A percentile compares a stretch with the other conserved stretches of the same genome.
phyloP scores from a whole-genome alignment of 805 yeast genomes.

The Wickerhamomyces ciferrii region DNA sequence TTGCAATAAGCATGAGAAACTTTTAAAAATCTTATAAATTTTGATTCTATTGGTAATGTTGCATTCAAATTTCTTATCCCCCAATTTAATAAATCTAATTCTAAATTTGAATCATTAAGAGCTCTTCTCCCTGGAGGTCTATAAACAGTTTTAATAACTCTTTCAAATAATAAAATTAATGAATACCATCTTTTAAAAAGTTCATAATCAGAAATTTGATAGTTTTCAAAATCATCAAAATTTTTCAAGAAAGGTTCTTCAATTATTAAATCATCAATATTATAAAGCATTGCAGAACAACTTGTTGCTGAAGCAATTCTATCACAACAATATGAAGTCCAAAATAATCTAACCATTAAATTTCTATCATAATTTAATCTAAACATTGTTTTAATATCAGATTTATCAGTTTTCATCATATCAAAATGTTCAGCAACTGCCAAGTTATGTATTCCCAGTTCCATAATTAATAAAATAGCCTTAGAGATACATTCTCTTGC shows the following conservation, averaged over 20 bases:
- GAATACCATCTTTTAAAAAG: constrained; percentile 4
- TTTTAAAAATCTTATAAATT: background rate
- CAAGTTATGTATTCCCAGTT: constrained; percentile 5
- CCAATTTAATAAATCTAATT: constrained; percentile 5
- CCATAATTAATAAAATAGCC: constrained; percentile 2
- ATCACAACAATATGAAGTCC: constrained; percentile 8
- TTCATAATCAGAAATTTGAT: background rate
- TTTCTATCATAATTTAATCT: constrained; percentile 3
- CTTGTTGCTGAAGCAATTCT: constrained; percentile 5
- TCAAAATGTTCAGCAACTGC: constrained; percentile 1
- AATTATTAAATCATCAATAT: constrained; percentile 3
- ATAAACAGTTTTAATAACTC: constrained; percentile 5
- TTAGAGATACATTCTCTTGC: constrained; percentile 4
- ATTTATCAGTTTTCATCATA: constrained; percentile 4
- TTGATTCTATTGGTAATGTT: background rate
- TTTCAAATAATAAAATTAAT: constrained; percentile 3
- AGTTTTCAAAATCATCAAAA: constrained; percentile 1
- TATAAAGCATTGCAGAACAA: constrained; percentile 6
- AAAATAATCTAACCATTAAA: constrained; percentile 4
- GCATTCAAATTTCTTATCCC: background rate
- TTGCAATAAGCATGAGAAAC: constrained; percentile 1
- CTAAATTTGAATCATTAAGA: constrained; percentile 3
- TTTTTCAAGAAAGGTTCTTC: constrained; percentile 4
- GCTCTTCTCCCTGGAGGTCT: constrained; percentile 7
- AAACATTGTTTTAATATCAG: background rate